A percentile compares a stretch with the other conserved stretches of the same genome.
Evolutionary conservation across 495 filamentous ascomycete species (phyloP).

Genomic region (Tuber brumale): DNA sequence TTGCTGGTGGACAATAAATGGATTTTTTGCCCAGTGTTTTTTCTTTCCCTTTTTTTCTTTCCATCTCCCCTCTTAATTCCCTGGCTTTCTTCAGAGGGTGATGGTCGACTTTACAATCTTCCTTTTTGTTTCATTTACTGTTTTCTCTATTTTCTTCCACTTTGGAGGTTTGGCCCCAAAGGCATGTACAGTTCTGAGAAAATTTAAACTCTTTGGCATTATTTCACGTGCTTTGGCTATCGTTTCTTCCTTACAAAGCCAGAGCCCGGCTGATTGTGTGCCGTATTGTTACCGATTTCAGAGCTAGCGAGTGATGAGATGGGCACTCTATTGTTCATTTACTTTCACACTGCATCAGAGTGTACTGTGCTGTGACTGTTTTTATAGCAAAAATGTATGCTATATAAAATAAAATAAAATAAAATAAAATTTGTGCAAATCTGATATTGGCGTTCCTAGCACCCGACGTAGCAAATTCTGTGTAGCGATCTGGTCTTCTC

Average conservation of each 20-base stretch:
- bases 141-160: not conserved
- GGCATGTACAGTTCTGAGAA: not conserved
- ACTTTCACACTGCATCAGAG: not conserved
- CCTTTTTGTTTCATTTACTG: not conserved
- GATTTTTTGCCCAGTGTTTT: slow-evolving; percentile 12
- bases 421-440: not conserved
- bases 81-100: slow-evolving; percentile 12
- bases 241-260: not conserved
- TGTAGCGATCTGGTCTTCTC: not conserved
- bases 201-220: not conserved
- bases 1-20: slow-evolving; percentile 1
- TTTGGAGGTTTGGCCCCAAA: not conserved
- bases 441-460: not conserved
- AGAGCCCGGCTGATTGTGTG: not conserved
- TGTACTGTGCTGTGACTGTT: not conserved
- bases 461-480: not conserved
- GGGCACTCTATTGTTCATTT: not conserved
- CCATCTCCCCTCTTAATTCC: not conserved
- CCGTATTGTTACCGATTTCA: not conserved
- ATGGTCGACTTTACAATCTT: not conserved
- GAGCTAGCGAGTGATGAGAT: not conserved
- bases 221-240: not conserved
- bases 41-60: slow-evolving; percentile 21
- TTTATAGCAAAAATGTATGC: not conserved
- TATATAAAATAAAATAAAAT: not conserved